Percentiles rank a stretch among this genome's conserved stretches.
phyloP scores from a whole-genome alignment of 106 monocot species.

The Posidonia australis region DNA sequence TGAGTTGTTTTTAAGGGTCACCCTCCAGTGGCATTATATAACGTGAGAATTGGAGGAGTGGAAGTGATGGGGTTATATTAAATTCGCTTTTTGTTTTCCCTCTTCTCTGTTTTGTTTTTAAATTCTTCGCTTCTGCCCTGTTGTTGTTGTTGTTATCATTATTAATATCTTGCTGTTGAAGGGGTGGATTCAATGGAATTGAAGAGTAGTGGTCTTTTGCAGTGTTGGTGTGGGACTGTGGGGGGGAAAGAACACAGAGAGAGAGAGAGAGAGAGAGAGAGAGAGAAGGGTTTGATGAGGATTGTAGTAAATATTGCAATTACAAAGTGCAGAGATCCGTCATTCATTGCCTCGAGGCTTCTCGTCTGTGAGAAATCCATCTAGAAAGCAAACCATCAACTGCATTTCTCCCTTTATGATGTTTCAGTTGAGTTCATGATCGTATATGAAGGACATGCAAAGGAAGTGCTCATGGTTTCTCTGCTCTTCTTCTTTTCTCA shows the following conservation, averaged over 20 bases:
- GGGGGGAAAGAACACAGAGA: constrained; percentile 1
- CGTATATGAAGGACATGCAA: too few relatives aligned
- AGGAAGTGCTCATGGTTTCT: background rate
- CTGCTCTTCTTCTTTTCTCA: background rate
- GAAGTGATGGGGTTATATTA: constrained; percentile 16
- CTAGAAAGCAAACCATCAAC: background rate
- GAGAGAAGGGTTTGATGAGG: background rate
- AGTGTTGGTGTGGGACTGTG: background rate
- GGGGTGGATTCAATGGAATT: constrained; percentile 23
- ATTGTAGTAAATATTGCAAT: constrained; percentile 12
- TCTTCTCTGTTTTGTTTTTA: constrained; percentile 7
- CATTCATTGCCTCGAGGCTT: constrained; percentile 2
- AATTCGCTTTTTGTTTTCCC: constrained; percentile 7
- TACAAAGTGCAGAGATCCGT: constrained; percentile 1
- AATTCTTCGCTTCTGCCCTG: background rate
- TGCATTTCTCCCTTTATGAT: too few relatives aligned
- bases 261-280: background rate
- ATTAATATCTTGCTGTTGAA: constrained; percentile 8
- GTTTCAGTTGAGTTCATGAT: background rate
- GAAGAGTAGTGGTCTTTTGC: constrained; percentile 16
- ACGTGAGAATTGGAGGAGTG: constrained; percentile 12
- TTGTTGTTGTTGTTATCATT: background rate
- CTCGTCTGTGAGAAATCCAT: background rate
- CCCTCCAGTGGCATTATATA: constrained; percentile 49
- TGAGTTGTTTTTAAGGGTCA: constrained; percentile 5